These are phyloP conservation scores for Oryza longistaminata DNA, from an alignment of 176 grass and related monocot species.

Conservation along the genomic window DNA sequence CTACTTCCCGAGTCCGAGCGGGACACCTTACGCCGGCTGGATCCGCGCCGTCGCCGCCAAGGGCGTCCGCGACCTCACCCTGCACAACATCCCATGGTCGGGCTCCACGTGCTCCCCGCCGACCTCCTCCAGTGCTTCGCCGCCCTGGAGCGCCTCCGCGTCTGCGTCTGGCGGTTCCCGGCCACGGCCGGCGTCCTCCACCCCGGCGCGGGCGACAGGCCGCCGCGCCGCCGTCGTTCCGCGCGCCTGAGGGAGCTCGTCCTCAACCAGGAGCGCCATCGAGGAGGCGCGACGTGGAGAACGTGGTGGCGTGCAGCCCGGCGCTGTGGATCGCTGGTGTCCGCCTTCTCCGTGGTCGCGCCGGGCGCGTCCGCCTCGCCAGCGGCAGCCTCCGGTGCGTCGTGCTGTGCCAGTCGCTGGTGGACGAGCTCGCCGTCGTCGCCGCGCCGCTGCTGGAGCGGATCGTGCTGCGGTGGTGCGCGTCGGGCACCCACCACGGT, in stretches of 20 bases:
- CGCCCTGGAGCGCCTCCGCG: conserved; percentile 7
- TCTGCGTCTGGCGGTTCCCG: not conserved
- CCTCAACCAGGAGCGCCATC: not conserved
- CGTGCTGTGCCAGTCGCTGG: not conserved
- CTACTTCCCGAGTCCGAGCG: not conserved
- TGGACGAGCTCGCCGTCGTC: not conserved
- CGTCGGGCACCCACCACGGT: not conserved
- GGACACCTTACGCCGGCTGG: not conserved
- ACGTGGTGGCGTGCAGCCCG: conserved; percentile 4
- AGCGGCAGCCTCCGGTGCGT: conserved; percentile 13
- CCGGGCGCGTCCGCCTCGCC: not conserved
- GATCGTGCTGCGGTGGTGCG: not conserved
- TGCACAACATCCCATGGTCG: not conserved
- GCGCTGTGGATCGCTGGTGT: not conserved
- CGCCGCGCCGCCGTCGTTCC: not conserved
- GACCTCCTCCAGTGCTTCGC: not conserved
- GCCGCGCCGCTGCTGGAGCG: not conserved
- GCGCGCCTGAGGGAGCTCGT: not conserved
- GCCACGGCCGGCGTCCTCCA: not conserved
- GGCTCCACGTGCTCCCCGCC: not conserved
- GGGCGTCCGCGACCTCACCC: not conserved
- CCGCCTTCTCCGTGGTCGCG: not conserved
- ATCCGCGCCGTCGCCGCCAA: not conserved
- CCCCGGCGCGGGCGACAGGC: not conserved
- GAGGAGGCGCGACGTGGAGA: not conserved